Percentiles rank a stretch among this genome's conserved stretches.
Conservation (phyloP, 768 basidiomycete species). For the Tylopilus plumbeoviolaceoides region DNA sequence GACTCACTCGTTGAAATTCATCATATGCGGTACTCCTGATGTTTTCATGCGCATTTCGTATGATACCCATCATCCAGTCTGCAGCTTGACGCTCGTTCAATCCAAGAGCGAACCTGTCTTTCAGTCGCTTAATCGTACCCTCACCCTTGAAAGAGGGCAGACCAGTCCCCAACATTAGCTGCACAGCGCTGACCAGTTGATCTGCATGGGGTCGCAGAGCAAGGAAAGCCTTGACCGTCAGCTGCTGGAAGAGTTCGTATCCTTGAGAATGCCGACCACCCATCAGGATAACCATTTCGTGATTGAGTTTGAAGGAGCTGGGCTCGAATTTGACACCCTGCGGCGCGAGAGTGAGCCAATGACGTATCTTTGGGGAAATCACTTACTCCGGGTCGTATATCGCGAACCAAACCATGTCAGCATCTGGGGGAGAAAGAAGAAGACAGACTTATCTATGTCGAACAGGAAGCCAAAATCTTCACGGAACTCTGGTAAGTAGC, state of each 20-base stretch:
- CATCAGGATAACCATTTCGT: constrained; percentile 98
- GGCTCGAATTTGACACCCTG: constrained; percentile 99
- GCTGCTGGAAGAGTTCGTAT: constrained; percentile 88
- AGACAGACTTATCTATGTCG: constrained; percentile 88
- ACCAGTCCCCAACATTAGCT: constrained; percentile 92
- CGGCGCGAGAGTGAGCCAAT: constrained; percentile 8
- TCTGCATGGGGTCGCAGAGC: constrained; percentile 93
- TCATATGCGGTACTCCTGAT: constrained; percentile 91
- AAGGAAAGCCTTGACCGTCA: constrained; percentile 95
- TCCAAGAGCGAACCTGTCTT: constrained; percentile 80
- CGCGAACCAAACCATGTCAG: constrained; percentile 27
- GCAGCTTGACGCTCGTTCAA: constrained; percentile 89
- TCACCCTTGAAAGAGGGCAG: constrained; percentile 98
- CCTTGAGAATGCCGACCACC: constrained; percentile 93
- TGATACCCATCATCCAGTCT: constrained; percentile 85
- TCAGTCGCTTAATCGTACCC: constrained; percentile 78
- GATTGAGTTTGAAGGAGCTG: constrained; percentile 95
- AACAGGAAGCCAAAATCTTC: constrained; percentile 96
- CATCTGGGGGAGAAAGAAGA: constrained; percentile 7
- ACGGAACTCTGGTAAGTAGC: constrained; percentile 8
- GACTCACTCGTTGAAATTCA: constrained; percentile 83
- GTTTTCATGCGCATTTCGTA: constrained; percentile 94
- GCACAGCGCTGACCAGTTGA: constrained; percentile 82
- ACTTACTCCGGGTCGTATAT: constrained; percentile 59
- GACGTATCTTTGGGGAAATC: neutral